These are phyloP conservation scores for Aspergillus ruber DNA, from an alignment of 2,329 filamentous ascomycete species.

Conservation along the genomic window DNA sequence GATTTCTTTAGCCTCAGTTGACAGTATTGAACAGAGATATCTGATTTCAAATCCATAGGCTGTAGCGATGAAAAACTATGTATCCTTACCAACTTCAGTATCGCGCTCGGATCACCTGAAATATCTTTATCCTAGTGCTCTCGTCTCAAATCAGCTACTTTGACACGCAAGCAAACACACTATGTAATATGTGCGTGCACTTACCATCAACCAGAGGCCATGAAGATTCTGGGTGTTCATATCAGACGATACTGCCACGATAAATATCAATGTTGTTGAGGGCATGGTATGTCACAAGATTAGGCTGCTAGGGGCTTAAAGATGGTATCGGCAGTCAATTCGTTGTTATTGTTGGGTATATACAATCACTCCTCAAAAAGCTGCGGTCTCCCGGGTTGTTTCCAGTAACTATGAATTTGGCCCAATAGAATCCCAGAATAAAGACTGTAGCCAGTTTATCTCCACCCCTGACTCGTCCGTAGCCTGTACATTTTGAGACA, in stretches of 20 bases:
- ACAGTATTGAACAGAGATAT: no score
- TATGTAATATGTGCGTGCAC: no score
- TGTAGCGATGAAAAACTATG: background rate
- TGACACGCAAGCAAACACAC: background rate
- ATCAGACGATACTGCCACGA: no score
- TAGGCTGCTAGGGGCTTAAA: no score
- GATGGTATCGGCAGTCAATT: no score
- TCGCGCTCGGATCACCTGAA: background rate
- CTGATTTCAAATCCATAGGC: no score
- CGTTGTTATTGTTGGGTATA: no score
- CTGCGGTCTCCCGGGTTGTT: no score
- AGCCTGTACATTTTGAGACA: background rate
- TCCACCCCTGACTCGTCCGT: background rate
- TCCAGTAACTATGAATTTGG: background rate
- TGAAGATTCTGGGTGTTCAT: background rate
- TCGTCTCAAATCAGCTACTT: background rate
- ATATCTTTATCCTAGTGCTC: background rate
- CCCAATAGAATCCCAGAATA: background rate
- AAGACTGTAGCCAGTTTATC: background rate
- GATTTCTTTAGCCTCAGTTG: background rate
- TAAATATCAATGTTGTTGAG: no score
- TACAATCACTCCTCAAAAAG: no score
- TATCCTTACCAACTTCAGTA: background rate
- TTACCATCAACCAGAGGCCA: background rate
- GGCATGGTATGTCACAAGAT: no score